These are phyloP conservation scores for Tribonema minus DNA, from an alignment of 108 stramenopile species.

Conservation along the genomic window DNA sequence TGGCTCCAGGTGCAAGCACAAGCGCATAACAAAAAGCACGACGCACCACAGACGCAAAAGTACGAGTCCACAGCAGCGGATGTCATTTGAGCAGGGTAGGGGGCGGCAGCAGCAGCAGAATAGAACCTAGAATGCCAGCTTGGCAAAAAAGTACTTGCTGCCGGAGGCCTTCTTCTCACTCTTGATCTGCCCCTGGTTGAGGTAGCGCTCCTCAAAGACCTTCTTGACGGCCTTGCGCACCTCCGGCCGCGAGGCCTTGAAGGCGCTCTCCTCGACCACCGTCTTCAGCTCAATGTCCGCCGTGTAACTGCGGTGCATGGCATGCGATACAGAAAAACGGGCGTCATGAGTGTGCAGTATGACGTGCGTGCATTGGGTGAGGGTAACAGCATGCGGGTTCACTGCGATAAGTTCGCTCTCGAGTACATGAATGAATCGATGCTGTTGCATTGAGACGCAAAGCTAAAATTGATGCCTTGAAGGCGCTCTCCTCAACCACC, in stretches of 20 bases:
- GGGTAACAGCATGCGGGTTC: no score
- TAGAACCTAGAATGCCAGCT: slow-evolving; percentile 25
- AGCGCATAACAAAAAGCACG: neutral
- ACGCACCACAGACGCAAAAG: neutral
- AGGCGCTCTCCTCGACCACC: slow-evolving; percentile 27
- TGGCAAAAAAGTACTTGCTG: slow-evolving; percentile 44
- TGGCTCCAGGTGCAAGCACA: no score
- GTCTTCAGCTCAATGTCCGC: slow-evolving; percentile 50
- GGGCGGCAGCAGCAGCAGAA: neutral
- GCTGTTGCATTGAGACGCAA: no score
- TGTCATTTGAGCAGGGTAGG: no score
- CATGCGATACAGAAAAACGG: neutral
- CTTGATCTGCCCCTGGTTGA: slow-evolving; percentile 40
- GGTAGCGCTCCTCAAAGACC: slow-evolving; percentile 45
- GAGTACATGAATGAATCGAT: no score
- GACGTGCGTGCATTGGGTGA: no score
- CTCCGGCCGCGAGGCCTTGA: slow-evolving; percentile 23
- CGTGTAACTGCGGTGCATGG: slow-evolving; percentile 9
- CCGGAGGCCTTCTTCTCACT: slow-evolving; percentile 47
- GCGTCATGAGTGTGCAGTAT: no score
- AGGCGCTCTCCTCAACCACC: slow-evolving; percentile 27
- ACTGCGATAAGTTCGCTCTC: no score
- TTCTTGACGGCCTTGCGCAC: slow-evolving; percentile 38
- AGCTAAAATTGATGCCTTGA: slow-evolving; percentile 38
- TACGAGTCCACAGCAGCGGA: neutral